A percentile compares a stretch with the other conserved stretches of the same genome.
phyloP scores from a whole-genome alignment of 1,284 basidiomycete genomes.

The Vanrija sp. region DNA sequence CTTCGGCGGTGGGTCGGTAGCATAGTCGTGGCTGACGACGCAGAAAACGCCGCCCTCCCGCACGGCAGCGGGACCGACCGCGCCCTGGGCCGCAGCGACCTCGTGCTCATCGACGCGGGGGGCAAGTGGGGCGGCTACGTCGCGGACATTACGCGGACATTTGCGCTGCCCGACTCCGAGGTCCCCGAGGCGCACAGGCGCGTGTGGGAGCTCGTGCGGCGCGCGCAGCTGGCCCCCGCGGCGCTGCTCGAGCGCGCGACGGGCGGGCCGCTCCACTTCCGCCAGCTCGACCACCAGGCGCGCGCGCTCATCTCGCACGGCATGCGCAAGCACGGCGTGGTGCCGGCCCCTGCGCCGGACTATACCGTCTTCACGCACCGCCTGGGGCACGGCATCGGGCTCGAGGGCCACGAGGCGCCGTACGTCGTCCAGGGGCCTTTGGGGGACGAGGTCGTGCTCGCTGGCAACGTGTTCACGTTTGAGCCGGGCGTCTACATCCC shows the following conservation, averaged over 20 bases:
- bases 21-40: background rate
- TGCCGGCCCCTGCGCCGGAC: slow-evolving; percentile 40
- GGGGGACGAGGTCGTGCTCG: slow-evolving; percentile 51
- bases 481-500: slow-evolving; percentile 78
- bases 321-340: slow-evolving; percentile 33
- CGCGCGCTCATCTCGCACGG: slow-evolving; percentile 56
- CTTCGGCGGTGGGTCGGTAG: slow-evolving; percentile 62
- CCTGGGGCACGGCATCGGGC: slow-evolving; percentile 66
- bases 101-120: slow-evolving; percentile 73
- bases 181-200: slow-evolving; percentile 58
- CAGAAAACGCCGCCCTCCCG: slow-evolving; percentile 78
- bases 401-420: slow-evolving; percentile 75
- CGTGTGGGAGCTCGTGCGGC: slow-evolving; percentile 65
- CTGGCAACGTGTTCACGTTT: slow-evolving; percentile 71
- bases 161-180: slow-evolving; percentile 59
- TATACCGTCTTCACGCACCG: slow-evolving; percentile 69
- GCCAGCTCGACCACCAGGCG: slow-evolving; percentile 64
- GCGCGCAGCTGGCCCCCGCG: slow-evolving; percentile 60
- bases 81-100: slow-evolving; percentile 57
- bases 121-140: slow-evolving; percentile 67
- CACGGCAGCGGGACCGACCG: slow-evolving; percentile 73
- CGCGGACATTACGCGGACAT: slow-evolving; percentile 76
- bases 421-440: slow-evolving; percentile 64
- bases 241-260: slow-evolving; percentile 31
- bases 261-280: slow-evolving; percentile 38